Percentiles rank a stretch among this genome's conserved stretches.
Conservation (phyloP, 2,329 filamentous ascomycete genomes). For the Colletotrichum lindemuthianum region DNA sequence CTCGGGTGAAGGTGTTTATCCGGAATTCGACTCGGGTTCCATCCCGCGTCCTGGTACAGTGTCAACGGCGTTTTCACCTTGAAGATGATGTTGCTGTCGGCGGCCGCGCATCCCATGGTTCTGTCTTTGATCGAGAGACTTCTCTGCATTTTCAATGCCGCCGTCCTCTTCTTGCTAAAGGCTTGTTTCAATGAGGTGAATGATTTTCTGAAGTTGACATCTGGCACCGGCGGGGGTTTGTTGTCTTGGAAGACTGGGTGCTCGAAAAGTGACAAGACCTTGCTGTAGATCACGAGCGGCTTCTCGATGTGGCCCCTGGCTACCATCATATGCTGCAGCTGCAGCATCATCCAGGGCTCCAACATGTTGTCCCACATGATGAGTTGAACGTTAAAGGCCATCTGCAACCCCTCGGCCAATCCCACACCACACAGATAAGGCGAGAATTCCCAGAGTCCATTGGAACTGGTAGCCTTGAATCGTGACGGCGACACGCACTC, state of each 20-base stretch:
- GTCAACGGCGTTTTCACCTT: constrained; percentile 45
- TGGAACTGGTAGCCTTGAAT: constrained; percentile 51
- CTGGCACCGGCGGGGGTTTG: no score
- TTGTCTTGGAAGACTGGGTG: neutral
- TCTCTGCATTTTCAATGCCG: neutral
- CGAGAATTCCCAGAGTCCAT: constrained; percentile 59
- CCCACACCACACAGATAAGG: constrained; percentile 59
- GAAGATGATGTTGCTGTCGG: constrained; percentile 42
- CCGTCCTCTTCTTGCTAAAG: no score
- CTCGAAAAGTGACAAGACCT: neutral
- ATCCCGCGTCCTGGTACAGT: constrained; percentile 44
- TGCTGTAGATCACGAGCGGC: neutral
- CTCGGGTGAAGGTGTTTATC: constrained; percentile 42
- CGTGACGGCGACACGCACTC: constrained; percentile 48
- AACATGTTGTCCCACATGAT: constrained; percentile 54
- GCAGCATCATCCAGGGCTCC: constrained; percentile 52
- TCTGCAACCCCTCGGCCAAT: constrained; percentile 54
- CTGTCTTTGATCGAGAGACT: constrained; percentile 7
- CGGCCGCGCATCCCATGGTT: constrained; percentile 3
- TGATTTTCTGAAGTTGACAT: no score
- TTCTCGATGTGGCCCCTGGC: constrained; percentile 49
- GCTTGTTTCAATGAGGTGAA: no score
- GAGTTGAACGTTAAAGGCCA: constrained; percentile 45
- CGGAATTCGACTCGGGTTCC: constrained; percentile 48
- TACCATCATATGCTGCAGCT: constrained; percentile 60